A percentile compares a stretch with the other conserved stretches of the same genome.
These are phyloP conservation scores for Ramularia collo-cygni DNA, from an alignment of 2,329 filamentous ascomycete genomes.

Conservation along the genomic window DNA sequence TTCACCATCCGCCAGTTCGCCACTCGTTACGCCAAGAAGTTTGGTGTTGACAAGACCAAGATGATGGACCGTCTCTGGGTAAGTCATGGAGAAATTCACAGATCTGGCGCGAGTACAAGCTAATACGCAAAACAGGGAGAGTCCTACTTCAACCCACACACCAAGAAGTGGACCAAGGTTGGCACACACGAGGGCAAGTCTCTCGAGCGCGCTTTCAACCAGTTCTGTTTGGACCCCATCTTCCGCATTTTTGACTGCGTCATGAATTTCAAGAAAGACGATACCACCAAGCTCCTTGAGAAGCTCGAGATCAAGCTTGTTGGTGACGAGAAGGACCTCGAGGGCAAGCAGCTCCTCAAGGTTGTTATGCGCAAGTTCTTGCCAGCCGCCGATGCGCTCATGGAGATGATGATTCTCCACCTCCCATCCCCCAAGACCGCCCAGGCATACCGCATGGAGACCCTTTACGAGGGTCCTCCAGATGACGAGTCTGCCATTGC, in stretches of 20 bases:
- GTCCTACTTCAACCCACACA: conserved; percentile 99
- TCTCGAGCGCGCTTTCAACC: conserved; percentile 98
- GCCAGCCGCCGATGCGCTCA: conserved; percentile 90
- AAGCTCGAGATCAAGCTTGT: conserved; percentile 95
- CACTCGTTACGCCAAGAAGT: conserved; percentile 96
- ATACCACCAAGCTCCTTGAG: conserved; percentile 71
- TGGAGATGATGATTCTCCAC: conserved; percentile 99
- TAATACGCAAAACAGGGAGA: conserved; percentile 56
- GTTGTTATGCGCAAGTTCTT: conserved; percentile 98
- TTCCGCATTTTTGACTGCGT: conserved; percentile 96
- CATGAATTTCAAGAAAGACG: conserved; percentile 99
- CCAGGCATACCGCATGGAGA: conserved; percentile 97
- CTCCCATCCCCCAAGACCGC: conserved; percentile 92
- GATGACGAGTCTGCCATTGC: conserved; percentile 90
- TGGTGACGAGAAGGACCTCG: conserved; percentile 79
- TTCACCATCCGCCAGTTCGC: conserved; percentile 99
- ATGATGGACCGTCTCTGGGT: conserved; percentile 99
- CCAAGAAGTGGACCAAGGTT: conserved; percentile 99
- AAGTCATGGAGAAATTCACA: conserved; percentile 39
- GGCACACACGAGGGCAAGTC: conserved; percentile 75
- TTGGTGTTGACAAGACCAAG: conserved; percentile 99
- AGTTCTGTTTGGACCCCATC: conserved; percentile 99
- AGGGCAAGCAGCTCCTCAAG: conserved; percentile 98
- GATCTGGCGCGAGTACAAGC: too few species aligned
- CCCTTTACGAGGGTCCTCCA: conserved; percentile 92